Percentiles rank a stretch among this genome's conserved stretches.
Conservation (phyloP, 176 grass and related monocot genomes). For the maize (Zea mays) region DNA sequence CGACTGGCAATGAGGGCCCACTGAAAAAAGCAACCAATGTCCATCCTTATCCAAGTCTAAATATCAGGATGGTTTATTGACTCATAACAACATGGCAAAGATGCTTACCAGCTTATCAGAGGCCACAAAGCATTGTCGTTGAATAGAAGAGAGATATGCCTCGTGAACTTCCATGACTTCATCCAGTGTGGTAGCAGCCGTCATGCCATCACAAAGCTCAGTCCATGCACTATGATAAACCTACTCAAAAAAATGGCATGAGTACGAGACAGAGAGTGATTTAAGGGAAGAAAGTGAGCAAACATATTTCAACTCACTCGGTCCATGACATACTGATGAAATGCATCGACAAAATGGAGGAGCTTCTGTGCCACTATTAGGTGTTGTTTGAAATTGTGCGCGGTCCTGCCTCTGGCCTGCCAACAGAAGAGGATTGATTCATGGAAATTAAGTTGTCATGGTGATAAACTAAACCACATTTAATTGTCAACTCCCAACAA, state of each 20-base stretch:
- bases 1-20: constrained; percentile 86
- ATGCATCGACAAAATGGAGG: constrained; percentile 86
- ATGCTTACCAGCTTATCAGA: constrained; percentile 79
- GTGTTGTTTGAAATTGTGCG: constrained; percentile 73
- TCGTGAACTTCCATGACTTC: constrained; percentile 97
- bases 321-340: constrained; percentile 95
- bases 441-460: constrained; percentile 8
- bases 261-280: constrained; percentile 14
- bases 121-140: constrained; percentile 88
- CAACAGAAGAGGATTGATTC: constrained; percentile 31
- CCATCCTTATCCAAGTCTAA: neutral
- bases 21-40: constrained; percentile 31
- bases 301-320: constrained; percentile 51
- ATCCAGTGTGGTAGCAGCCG: constrained; percentile 71
- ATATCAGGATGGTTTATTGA: neutral
- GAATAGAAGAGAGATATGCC: constrained; percentile 82
- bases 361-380: constrained; percentile 93
- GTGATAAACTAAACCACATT: constrained; percentile 26
- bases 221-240: constrained; percentile 95
- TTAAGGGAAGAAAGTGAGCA: neutral
- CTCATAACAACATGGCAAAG: neutral
- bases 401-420: constrained; percentile 53
- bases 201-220: constrained; percentile 83
- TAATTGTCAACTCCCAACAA: neutral
- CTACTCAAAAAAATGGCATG: constrained; percentile 41